phyloP scores from a whole-genome alignment of 306 rosid species.

The Cucurbita maxima region DNA sequence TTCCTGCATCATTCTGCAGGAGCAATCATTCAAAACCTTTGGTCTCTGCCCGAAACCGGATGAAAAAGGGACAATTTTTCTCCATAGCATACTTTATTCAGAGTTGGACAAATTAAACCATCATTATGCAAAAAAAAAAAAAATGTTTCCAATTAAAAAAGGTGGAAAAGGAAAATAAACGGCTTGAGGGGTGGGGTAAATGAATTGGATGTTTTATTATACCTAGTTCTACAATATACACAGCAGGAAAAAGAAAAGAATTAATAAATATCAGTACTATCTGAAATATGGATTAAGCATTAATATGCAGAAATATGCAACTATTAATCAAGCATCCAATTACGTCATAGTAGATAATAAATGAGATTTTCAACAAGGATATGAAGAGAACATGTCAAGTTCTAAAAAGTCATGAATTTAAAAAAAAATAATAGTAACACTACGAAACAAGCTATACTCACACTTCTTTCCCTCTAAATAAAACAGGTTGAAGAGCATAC shows the following conservation, averaged over 20 bases:
- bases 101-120: too few species aligned
- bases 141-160: background rate
- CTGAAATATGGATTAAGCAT: background rate
- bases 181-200: background rate
- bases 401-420: background rate
- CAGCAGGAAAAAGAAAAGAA: background rate
- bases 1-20: too few species aligned
- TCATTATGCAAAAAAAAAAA: background rate
- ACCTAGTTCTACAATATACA: background rate
- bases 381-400: background rate
- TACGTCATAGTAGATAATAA: background rate
- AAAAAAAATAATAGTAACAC: background rate
- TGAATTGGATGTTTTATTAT: background rate
- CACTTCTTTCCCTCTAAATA: background rate
- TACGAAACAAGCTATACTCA: background rate
- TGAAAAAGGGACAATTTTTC: too few species aligned
- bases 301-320: background rate
- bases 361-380: background rate
- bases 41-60: too few species aligned
- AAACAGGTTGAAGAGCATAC: background rate
- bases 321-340: background rate
- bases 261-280: background rate
- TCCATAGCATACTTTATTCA: too few species aligned
- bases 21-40: too few species aligned
- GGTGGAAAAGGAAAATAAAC: background rate